Percentiles rank a stretch among this genome's conserved stretches.
These are phyloP conservation scores for Ephemerocybe angulata DNA, from an alignment of 768 basidiomycete genomes.

Conservation along the genomic window DNA sequence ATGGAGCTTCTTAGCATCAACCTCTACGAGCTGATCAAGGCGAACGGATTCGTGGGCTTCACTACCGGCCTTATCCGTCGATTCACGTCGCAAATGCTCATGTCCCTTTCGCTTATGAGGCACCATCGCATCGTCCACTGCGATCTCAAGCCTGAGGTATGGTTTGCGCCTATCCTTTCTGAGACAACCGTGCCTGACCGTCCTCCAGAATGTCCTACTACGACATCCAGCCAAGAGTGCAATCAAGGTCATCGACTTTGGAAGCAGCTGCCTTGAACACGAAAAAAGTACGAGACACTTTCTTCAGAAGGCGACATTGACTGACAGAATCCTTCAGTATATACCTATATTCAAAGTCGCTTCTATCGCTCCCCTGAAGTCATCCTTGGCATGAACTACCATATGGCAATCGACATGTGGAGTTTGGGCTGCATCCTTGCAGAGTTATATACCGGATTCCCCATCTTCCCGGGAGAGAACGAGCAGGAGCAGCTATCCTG, in stretches of 20 bases:
- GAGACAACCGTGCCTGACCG: slow-evolving; percentile 6
- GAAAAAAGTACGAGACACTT: slow-evolving; percentile 76
- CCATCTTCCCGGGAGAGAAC: slow-evolving; percentile 98
- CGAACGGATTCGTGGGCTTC: slow-evolving; percentile 98
- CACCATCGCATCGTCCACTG: slow-evolving; percentile 98
- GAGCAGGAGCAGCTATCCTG: slow-evolving; percentile 97
- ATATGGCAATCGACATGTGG: slow-evolving; percentile 99
- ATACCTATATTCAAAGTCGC: slow-evolving; percentile 98
- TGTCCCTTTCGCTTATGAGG: slow-evolving; percentile 88
- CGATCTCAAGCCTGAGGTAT: slow-evolving; percentile 95
- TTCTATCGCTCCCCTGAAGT: slow-evolving; percentile 99
- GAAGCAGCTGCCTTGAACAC: slow-evolving; percentile 96
- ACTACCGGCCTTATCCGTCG: slow-evolving; percentile 91
- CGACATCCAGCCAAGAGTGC: slow-evolving; percentile 94
- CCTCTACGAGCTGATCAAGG: slow-evolving; percentile 97
- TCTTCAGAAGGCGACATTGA: neutral
- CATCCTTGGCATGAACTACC: slow-evolving; percentile 98
- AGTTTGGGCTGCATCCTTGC: slow-evolving; percentile 97
- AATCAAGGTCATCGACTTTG: slow-evolving; percentile 98
- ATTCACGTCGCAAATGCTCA: slow-evolving; percentile 93
- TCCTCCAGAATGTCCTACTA: slow-evolving; percentile 80
- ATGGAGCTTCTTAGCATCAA: slow-evolving; percentile 98
- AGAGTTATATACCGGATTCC: slow-evolving; percentile 95
- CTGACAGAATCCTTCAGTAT: slow-evolving; percentile 55
- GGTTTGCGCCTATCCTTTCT: slow-evolving; percentile 14